Base-by-base conservation (phyloP, 225 moss, liverwort and hornwort genomes). In the Takakia lepidozioides region DNA sequence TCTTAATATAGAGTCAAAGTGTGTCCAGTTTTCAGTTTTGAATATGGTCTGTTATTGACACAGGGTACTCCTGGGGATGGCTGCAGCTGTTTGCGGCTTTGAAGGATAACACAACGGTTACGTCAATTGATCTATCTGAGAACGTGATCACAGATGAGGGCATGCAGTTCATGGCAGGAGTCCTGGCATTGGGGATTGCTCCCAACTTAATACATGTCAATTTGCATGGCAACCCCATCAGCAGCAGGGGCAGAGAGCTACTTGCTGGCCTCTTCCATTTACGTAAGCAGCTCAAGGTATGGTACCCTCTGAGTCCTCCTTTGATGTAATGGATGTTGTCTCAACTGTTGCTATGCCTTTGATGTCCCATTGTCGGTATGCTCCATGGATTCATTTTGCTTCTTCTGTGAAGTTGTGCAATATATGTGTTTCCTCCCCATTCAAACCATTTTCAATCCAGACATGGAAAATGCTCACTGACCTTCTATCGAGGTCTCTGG, bases 211-310 rank as follows among this genome's bases (percentile, higher is more conserved):
- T 92, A 41, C 82, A 87, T 64, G 67, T 92, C 39, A 82, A 92
- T 51, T 75, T 92, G 18, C 69, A 72, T 34, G 74, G 69, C 22
- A 92, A 92, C 62, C 92, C 92, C 10, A 84, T 92, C 27, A 79
- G 84, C 51, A 65, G 57, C 50, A 79, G 68, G 64, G 84, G 84
- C 51, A 71, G 79, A 56, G 87, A 84, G 50, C 55, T 76, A 43
- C 71, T 92, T 48, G 64, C 47, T 62, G 75, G 67, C 24, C 57
- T 92, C 49, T 79, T 75, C 57, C 81, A 84, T 61, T 74, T 92
- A 51, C 92, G 92, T 26, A 82, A 82, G 66, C 92, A 92, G 59
- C 79, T 87, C 67, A 79, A 87, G 91, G 91, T 92, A n/a, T n/a
- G n/a, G n/a, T n/a, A n/a, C n/a, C n/a, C n/a, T n/a, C n/a, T n/a